Evolutionary conservation across 805 yeast genomes (phyloP).

Genomic region (Schwanniomyces sp.): DNA sequence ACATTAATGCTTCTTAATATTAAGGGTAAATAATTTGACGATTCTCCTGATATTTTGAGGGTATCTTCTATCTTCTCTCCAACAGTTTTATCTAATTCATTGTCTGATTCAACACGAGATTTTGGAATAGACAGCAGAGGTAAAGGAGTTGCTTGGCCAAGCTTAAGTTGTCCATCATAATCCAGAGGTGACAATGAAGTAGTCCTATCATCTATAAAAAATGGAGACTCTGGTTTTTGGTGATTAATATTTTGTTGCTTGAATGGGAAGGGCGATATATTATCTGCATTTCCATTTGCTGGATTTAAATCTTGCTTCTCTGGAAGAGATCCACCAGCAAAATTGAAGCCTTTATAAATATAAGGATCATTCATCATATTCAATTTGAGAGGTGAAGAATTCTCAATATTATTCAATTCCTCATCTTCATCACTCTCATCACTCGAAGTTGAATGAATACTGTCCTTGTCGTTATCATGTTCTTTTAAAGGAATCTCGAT

Average conservation of each 20-base stretch:
- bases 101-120: neutral
- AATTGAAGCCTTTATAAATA: neutral
- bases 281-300: conserved; percentile 9
- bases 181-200: conserved; percentile 16
- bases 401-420: conserved; percentile 7
- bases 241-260: conserved; percentile 3
- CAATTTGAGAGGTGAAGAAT: conserved; percentile 26
- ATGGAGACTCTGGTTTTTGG: conserved; percentile 18
- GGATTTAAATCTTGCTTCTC: conserved; percentile 1
- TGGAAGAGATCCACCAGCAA: neutral
- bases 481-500: conserved; percentile 13
- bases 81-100: neutral
- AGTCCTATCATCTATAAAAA: conserved; percentile 12
- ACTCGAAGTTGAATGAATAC: conserved; percentile 7
- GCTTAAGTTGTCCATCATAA: conserved; percentile 7
- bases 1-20: conserved; percentile 64
- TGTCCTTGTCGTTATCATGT: conserved; percentile 9
- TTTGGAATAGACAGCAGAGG: neutral
- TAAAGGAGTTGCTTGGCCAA: neutral
- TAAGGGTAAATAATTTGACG: conserved; percentile 67
- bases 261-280: conserved; percentile 16
- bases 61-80: conserved; percentile 5
- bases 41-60: conserved; percentile 20
- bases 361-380: conserved; percentile 21
- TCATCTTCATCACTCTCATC: conserved; percentile 43